phyloP scores from a whole-genome alignment of 106 monocot genomes.

The Gastrodia elata region DNA sequence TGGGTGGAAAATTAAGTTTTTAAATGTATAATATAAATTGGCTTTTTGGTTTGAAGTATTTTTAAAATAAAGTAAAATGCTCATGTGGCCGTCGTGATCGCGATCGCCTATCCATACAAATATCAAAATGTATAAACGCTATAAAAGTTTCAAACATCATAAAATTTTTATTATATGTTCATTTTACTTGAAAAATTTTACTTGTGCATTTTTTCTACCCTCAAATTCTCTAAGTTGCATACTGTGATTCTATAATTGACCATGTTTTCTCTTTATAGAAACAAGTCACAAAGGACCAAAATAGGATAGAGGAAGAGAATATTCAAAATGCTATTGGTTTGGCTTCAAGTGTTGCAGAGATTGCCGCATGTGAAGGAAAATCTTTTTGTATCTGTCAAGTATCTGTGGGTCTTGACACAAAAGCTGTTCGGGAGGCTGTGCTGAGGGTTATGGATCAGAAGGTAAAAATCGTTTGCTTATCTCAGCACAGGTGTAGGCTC shows the following conservation, averaged over 20 bases:
- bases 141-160: too few species aligned
- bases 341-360: conserved; percentile 46
- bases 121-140: too few species aligned
- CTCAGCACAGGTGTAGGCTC: background rate
- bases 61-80: too few species aligned
- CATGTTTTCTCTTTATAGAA: conserved; percentile 27
- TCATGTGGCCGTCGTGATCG: too few species aligned
- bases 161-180: too few species aligned
- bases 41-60: too few species aligned
- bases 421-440: conserved; percentile 87
- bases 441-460: conserved; percentile 64
- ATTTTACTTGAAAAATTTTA: too few species aligned
- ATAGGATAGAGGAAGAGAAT: conserved; percentile 71
- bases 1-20: too few species aligned
- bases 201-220: too few species aligned
- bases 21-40: too few species aligned
- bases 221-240: too few species aligned
- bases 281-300: conserved; percentile 64
- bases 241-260: background rate
- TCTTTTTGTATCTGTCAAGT: conserved; percentile 59
- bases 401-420: conserved; percentile 76
- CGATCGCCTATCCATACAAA: too few species aligned
- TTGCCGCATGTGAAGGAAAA: conserved; percentile 69
- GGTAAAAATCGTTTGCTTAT: conserved; percentile 24
- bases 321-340: conserved; percentile 62